Conservation (phyloP, 2,329 filamentous ascomycete species). For the Cladosporium sp. region DNA sequence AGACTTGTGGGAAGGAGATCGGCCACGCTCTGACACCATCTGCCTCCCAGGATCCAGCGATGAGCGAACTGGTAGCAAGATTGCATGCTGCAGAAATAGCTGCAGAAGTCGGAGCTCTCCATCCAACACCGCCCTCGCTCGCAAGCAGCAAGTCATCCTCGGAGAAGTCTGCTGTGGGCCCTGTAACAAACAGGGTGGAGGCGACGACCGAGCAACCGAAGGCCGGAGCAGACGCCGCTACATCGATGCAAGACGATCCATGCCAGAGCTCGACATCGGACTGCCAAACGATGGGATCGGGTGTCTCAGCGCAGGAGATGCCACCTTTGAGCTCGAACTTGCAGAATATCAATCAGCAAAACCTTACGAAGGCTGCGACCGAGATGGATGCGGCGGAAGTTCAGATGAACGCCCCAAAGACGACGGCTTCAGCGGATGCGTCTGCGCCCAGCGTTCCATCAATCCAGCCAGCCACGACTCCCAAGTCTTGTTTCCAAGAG, state of each 20-base stretch:
- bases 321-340: too few relatives aligned
- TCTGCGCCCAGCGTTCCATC: not conserved
- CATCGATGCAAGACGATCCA: not conserved
- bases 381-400: not conserved
- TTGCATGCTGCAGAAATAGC: not conserved
- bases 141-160: not conserved
- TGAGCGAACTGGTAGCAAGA: not conserved
- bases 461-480: not conserved
- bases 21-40: not conserved
- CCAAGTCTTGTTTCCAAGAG: not conserved
- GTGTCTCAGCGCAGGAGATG: too few relatives aligned
- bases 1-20: not conserved
- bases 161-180: not conserved
- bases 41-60: not conserved
- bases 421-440: not conserved
- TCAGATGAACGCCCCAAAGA: not conserved
- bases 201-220: not conserved
- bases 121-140: not conserved
- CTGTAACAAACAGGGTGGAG: not conserved
- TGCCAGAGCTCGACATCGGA: not conserved
- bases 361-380: not conserved
- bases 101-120: not conserved
- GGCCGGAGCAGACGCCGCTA: not conserved
- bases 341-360: not conserved
- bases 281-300: too few relatives aligned